phyloP scores from a whole-genome alignment of 1,284 basidiomycete species.

The Cutaneotrichosporon curvatum region DNA sequence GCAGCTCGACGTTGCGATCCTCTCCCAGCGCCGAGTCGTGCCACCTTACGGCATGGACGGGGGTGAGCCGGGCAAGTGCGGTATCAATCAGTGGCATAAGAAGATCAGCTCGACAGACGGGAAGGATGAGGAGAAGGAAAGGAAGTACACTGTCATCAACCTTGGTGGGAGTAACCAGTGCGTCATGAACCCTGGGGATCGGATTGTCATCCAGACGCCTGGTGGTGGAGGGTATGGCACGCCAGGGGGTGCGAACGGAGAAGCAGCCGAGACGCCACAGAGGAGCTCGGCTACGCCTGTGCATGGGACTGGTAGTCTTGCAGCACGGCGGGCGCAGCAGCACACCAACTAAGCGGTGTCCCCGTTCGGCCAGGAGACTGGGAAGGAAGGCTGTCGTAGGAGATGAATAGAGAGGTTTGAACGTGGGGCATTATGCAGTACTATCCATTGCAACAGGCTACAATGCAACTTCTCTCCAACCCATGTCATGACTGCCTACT shows the following conservation, averaged over 20 bases:
- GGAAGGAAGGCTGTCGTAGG: too few species aligned
- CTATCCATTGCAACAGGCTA: too few species aligned
- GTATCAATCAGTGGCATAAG: conserved; percentile 72
- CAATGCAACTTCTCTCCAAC: too few species aligned
- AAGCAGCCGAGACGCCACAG: neutral
- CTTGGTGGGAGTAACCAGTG: conserved; percentile 85
- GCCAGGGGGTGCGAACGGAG: conserved; percentile 5
- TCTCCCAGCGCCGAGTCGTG: conserved; percentile 65
- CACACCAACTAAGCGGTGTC: conserved; percentile 9
- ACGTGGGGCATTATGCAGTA: too few species aligned
- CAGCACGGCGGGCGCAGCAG: conserved; percentile 13
- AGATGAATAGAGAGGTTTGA: too few species aligned
- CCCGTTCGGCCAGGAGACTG: too few species aligned
- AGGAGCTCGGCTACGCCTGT: neutral
- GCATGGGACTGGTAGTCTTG: conserved; percentile 10
- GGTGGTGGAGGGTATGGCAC: conserved; percentile 73
- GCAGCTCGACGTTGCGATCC: conserved; percentile 77
- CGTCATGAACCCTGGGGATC: conserved; percentile 77
- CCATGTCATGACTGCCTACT: too few species aligned
- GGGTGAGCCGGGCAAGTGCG: conserved; percentile 66
- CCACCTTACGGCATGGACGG: conserved; percentile 87
- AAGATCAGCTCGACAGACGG: neutral
- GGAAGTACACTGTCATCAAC: conserved; percentile 59
- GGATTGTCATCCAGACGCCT: conserved; percentile 75
- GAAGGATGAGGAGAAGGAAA: conserved; percentile 1